Evolutionary conservation across 225 moss, liverwort and hornwort species (phyloP), one percentile per base, ranked within the genome.

Genomic region (Antitrichia curtipendula): DNA sequence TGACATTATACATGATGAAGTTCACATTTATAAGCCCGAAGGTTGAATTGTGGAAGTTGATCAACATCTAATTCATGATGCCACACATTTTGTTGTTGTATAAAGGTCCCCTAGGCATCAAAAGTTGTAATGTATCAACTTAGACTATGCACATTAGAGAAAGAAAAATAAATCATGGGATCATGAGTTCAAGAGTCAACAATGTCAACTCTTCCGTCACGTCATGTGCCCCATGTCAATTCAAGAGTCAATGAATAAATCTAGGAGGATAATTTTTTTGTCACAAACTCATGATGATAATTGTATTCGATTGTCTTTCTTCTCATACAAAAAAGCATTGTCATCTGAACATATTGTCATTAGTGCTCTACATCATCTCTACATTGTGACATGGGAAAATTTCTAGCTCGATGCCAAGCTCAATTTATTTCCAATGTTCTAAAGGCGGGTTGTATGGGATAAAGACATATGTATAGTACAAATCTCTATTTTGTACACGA

Each of bases 131-230:
- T 52, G n/a, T 16, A 6, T 41, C n/a, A 34, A n/a, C 10, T 78
- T 57, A 3, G 2, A 25, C 9, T 16, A 1, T 29, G 17, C 2
- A 29, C 40, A 13, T 38, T 24, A 69, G 4, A 38, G 8, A 38
- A 40, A 8, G 2, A 69, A 24, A 40, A 24, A 0, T 40, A 7
- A 60, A 20, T 4, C 6, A 1, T 0, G 0, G 0, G 6, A 7
- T 7, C 0, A 0, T 69, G 8, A 40, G 24, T 24, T 69, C 1
- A 4, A 40, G 4, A 40, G 13, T 69, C 13, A 38, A 68, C 7
- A 2, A 38, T 1, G 0, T 63, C 4, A 32, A 1, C 5, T 32
- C 17, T 2, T 3, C 1, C 0, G 1, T 63, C 17, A 32, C 17
- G 2, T 63, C 17, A 63, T 63, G 1, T 32, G 2, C 9, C 18